These are phyloP conservation scores for Ophiostoma tasmaniense DNA, from an alignment of 2,329 filamentous ascomycete genomes.

Conservation along the genomic window DNA sequence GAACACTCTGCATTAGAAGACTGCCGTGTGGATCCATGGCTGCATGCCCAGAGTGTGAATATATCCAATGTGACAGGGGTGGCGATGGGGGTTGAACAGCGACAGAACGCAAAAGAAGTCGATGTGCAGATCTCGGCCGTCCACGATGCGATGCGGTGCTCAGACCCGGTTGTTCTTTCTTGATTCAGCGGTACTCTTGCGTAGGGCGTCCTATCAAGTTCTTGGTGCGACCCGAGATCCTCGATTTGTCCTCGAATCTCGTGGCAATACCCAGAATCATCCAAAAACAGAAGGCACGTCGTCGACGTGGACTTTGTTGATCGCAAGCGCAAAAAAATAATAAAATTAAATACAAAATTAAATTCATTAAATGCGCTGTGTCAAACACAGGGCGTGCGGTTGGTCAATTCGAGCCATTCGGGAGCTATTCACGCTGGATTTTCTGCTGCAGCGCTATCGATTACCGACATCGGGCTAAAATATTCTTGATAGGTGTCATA, in stretches of 20 bases:
- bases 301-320: neutral
- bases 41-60: constrained; percentile 3
- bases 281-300: neutral
- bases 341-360: neutral
- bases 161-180: neutral
- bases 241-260: neutral
- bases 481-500: neutral
- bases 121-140: neutral
- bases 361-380: neutral
- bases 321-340: neutral
- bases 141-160: neutral
- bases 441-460: neutral
- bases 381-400: constrained; percentile 9
- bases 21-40: constrained; percentile 17
- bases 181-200: neutral
- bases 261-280: neutral
- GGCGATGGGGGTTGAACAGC: neutral
- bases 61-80: neutral
- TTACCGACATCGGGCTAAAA: neutral
- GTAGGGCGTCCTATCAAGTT: neutral
- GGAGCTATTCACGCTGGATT: neutral
- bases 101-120: neutral
- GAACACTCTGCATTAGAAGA: constrained; percentile 14
- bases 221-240: no score
- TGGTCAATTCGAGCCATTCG: constrained; percentile 14